These are phyloP conservation scores for Monosporascus sp. DNA, from an alignment of 2,329 filamentous ascomycete species.

Conservation along the genomic window DNA sequence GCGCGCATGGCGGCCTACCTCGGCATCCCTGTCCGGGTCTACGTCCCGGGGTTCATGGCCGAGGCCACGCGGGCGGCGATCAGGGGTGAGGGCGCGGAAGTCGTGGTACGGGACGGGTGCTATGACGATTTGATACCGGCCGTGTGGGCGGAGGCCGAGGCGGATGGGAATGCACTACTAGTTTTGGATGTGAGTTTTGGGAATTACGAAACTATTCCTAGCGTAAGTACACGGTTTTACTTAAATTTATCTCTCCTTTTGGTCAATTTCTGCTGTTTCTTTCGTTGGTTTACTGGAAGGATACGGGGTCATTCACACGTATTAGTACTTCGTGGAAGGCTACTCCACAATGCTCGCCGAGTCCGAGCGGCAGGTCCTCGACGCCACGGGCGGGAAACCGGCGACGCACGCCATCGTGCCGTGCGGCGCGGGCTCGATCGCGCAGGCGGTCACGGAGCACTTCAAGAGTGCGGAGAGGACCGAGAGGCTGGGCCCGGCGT, in stretches of 20 bases:
- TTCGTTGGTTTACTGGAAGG: background rate
- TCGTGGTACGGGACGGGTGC: conserved; percentile 49
- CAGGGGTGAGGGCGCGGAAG: conserved; percentile 55
- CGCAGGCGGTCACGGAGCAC: conserved; percentile 62
- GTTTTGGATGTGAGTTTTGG: conserved; percentile 66
- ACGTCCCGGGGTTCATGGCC: conserved; percentile 58
- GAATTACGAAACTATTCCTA: conserved; percentile 61
- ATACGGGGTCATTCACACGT: background rate
- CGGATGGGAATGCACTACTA: conserved; percentile 42
- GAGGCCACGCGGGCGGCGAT: conserved; percentile 50
- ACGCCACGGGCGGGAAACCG: conserved; percentile 27
- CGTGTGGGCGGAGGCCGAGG: conserved; percentile 39
- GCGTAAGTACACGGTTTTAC: conserved; percentile 29
- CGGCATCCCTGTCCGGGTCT: conserved; percentile 50
- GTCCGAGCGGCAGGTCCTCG: conserved; percentile 55
- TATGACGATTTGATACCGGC: conserved; percentile 61
- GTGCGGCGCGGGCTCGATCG: conserved; percentile 69
- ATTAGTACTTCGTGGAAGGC: conserved; percentile 69
- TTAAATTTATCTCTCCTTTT: background rate
- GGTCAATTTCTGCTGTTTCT: conserved; percentile 2
- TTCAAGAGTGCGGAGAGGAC: conserved; percentile 42
- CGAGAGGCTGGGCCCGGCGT: conserved; percentile 14
- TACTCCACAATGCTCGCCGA: conserved; percentile 71
- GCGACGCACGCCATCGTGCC: conserved; percentile 56
- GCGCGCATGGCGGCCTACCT: conserved; percentile 61